Percentiles rank a stretch among this genome's conserved stretches.
phyloP scores from a whole-genome alignment of 1,284 basidiomycete genomes.

The Papiliotrema fonsecae region DNA sequence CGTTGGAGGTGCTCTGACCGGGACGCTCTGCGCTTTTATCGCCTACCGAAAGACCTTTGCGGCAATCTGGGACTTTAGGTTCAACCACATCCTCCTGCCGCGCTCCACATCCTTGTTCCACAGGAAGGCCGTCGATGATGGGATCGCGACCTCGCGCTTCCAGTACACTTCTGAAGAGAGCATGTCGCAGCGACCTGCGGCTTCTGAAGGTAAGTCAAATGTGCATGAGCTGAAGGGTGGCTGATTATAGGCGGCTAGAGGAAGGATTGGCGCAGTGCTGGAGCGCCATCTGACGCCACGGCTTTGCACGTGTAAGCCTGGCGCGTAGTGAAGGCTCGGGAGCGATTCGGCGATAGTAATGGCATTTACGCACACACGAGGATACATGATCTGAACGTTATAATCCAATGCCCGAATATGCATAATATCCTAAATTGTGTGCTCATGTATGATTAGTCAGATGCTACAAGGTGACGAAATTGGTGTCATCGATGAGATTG shows the following conservation, averaged over 20 bases:
- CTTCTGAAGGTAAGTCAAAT: slow-evolving; percentile 19
- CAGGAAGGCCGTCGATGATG: slow-evolving; percentile 13
- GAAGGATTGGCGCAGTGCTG: slow-evolving; percentile 15
- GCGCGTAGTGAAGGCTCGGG: too few species aligned
- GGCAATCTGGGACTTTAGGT: slow-evolving; percentile 56
- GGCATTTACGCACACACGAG: too few species aligned
- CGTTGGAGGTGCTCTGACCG: slow-evolving; percentile 54
- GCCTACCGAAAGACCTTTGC: slow-evolving; percentile 58
- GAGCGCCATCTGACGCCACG: slow-evolving; percentile 33
- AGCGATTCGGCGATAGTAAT: too few species aligned
- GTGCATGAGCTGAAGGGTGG: not conserved
- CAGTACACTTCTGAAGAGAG: slow-evolving; percentile 23
- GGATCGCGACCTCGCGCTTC: slow-evolving; percentile 18
- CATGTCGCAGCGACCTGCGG: slow-evolving; percentile 22
- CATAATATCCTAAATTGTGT: not conserved
- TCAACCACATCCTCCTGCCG: slow-evolving; percentile 57
- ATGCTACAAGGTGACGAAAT: not conserved
- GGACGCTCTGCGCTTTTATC: slow-evolving; percentile 51
- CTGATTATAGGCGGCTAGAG: slow-evolving; percentile 23
- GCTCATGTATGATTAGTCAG: too few species aligned
- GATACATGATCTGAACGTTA: not conserved
- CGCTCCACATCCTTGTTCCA: slow-evolving; percentile 33
- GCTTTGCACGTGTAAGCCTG: slow-evolving; percentile 15
- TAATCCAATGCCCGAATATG: not conserved
- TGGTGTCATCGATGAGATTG: not conserved